Percentiles rank a stretch among this genome's conserved stretches.
Conservation (phyloP, 495 filamentous ascomycete species). For the Trichoderma orchidacearum region DNA sequence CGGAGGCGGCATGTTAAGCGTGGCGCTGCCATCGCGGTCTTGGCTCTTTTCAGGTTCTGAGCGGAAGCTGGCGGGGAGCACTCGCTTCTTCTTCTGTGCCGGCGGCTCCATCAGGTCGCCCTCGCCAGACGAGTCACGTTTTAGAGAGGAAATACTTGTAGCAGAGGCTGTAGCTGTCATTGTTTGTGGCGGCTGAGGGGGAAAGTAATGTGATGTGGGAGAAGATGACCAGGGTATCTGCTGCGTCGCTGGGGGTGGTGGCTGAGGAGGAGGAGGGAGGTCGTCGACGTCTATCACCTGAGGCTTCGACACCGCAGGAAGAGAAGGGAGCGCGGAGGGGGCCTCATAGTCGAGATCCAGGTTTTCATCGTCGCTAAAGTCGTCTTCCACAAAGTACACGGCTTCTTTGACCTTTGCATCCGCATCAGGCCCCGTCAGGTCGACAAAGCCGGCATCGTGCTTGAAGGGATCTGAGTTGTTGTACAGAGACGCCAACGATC, state of each 20-base stretch:
- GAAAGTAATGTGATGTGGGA: conserved; percentile 11
- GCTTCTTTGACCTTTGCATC: conserved; percentile 6
- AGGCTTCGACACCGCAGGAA: conserved; percentile 10
- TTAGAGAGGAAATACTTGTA: conserved; percentile 9
- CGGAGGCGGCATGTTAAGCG: conserved; percentile 6
- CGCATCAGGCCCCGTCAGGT: conserved; percentile 8
- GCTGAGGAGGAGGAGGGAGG: conserved; percentile 7
- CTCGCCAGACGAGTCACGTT: conserved; percentile 18
- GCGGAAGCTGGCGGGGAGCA: background rate
- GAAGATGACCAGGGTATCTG: conserved; percentile 18
- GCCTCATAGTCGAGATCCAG: conserved; percentile 47
- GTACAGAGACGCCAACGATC: conserved; percentile 23
- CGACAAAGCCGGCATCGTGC: conserved; percentile 13
- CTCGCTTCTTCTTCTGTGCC: conserved; percentile 15
- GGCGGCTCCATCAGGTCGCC: conserved; percentile 8
- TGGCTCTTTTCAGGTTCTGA: conserved; percentile 10
- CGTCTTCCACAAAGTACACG: conserved; percentile 45
- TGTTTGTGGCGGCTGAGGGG: conserved; percentile 4
- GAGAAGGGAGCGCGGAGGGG: conserved; percentile 26
- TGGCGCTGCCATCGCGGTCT: conserved; percentile 21
- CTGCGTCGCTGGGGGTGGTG: conserved; percentile 20
- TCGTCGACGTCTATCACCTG: background rate
- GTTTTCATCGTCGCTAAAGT: conserved; percentile 57
- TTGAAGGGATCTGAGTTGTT: conserved; percentile 28
- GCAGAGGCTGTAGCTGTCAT: background rate